Evolutionary conservation across 2,329 filamentous ascomycete species (phyloP), one percentile per base, ranked within the genome.

Genomic region (Hawksworthiomyces lignivorus): DNA sequence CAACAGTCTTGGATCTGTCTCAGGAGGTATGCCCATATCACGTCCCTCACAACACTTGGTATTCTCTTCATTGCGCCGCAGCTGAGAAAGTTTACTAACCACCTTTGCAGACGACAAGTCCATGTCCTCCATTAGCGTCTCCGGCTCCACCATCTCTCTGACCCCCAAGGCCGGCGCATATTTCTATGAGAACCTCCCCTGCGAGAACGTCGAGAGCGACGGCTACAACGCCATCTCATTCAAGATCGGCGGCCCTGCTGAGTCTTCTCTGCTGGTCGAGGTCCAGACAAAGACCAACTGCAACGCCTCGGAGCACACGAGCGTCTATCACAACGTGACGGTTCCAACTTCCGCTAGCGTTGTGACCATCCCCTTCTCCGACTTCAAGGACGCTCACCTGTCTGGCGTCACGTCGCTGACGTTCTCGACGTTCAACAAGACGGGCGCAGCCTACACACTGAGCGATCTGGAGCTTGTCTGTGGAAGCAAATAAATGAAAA

Each of bases 151-250:
- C 22, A 62, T 75, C 18, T 64, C 63, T 7, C 72, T 77, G 56
- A 68, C 63, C n/a, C 68, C 69, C 24, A 69, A 65, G 46, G 51
- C 60, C 14, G 52, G 50, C 20, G 68, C 70, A 11, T 76, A 76
- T 58, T 75, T 73, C 48, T 75, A 75, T 51, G 72, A 73, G 53
- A 69, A 64, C 2, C 67, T 76, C 41, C 50, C 57, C 0, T 76
- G 72, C 56, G 62, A 68, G 50, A 57, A 62, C 29, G 63, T 70
- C 15, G 56, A 56, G 14, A 62, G 57, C 36, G 62, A 69, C 36
- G 63, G 64, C 45, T 75, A 74, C 54, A 64, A 59, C 48, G 65
- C 64, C 4, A 48, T 74, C 34, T 63, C 63, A 21, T 73, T 74
- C 54, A 61, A 59, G 20, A 50, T 73, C 46, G 65, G 72, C 54